Conservation (phyloP, 192 early-diverging fungal genomes). For the Rhizophlyctis rosea region DNA sequence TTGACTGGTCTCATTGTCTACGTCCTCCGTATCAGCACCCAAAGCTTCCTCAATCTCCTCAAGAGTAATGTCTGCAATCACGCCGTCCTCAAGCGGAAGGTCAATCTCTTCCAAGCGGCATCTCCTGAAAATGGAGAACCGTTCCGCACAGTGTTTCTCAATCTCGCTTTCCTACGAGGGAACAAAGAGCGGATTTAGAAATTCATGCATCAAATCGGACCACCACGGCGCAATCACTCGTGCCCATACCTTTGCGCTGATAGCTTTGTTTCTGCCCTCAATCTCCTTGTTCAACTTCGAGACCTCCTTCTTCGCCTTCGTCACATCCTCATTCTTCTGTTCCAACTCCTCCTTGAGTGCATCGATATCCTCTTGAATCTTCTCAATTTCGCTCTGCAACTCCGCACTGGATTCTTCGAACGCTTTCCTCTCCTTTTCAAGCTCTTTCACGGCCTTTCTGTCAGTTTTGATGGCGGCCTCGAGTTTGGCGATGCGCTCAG, state of each 20-base stretch:
- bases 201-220: slow-evolving; percentile 5
- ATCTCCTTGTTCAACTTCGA: slow-evolving; percentile 60
- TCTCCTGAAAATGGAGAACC: slow-evolving; percentile 72
- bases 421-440: slow-evolving; percentile 35
- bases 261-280: slow-evolving; percentile 61
- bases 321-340: slow-evolving; percentile 54
- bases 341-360: slow-evolving; percentile 50
- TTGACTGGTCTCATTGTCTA: slow-evolving; percentile 17
- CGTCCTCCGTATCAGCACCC: slow-evolving; percentile 16
- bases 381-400: slow-evolving; percentile 40
- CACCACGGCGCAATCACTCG: not conserved
- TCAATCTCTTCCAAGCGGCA: slow-evolving; percentile 95
- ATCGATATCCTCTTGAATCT: slow-evolving; percentile 48
- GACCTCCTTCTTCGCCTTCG: slow-evolving; percentile 53
- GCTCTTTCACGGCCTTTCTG: slow-evolving; percentile 19
- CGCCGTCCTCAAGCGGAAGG: slow-evolving; percentile 70
- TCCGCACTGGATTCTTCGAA: slow-evolving; percentile 43
- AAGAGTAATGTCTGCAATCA: slow-evolving; percentile 65
- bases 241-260: slow-evolving; percentile 36
- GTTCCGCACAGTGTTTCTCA: slow-evolving; percentile 75
- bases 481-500: slow-evolving; percentile 59
- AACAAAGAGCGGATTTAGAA: slow-evolving; percentile 9
- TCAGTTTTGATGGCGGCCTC: slow-evolving; percentile 40
- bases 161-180: slow-evolving; percentile 58
- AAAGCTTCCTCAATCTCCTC: slow-evolving; percentile 26